These are phyloP conservation scores for Syzygium jambos DNA, from an alignment of 345 rosid species.

Conservation along the genomic window DNA sequence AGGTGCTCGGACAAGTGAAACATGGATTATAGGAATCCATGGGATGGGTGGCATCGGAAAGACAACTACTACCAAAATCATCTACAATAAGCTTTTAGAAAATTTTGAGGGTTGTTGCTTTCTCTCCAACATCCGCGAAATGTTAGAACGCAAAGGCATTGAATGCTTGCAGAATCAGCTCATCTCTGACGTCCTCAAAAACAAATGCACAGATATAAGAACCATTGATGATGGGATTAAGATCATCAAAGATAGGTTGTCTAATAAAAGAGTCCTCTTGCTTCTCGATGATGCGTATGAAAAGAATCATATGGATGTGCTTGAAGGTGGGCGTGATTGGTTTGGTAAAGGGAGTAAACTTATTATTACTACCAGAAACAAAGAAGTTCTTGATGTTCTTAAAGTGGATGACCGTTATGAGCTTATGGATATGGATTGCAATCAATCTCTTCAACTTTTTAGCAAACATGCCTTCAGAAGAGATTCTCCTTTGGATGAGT, in stretches of 20 bases:
- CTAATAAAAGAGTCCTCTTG: no score
- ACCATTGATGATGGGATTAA: no score
- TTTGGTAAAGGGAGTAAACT: neutral
- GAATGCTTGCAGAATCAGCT: neutral
- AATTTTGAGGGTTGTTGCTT: neutral
- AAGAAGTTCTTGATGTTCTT: neutral
- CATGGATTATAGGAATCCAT: slow-evolving; percentile 1
- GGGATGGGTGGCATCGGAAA: slow-evolving; percentile 5
- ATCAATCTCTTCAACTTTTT: neutral
- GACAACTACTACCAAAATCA: neutral
- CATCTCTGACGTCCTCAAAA: neutral
- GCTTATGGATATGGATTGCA: fast-evolving
- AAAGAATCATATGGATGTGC: no score
- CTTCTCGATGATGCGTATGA: neutral
- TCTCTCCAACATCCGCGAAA: neutral
- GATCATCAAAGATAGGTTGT: neutral
- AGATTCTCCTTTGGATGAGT: neutral
- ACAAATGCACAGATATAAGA: fast-evolving
- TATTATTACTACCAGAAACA: neutral
- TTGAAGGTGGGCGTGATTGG: neutral
- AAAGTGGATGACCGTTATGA: fast-evolving
- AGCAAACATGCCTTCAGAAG: neutral
- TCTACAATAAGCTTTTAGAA: neutral
- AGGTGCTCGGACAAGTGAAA: neutral
- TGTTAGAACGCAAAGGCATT: neutral